Percentiles rank a stretch among this genome's conserved stretches.
These are phyloP conservation scores for Penicilliopsis zonata DNA, from an alignment of 495 filamentous ascomycete species.

Conservation along the genomic window DNA sequence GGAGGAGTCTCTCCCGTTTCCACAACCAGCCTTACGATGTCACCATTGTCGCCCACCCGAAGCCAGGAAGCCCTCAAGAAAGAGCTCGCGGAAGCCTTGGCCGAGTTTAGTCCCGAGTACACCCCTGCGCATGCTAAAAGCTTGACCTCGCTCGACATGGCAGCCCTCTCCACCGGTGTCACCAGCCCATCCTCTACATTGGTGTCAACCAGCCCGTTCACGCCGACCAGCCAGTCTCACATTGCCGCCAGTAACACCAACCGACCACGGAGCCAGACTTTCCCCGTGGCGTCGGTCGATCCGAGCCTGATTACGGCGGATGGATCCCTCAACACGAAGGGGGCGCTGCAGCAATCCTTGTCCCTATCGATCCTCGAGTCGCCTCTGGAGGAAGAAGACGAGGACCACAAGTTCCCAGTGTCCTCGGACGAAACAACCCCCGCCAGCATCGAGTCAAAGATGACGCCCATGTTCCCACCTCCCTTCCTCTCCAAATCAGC, in stretches of 20 bases:
- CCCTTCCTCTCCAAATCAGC: slow-evolving; percentile 27
- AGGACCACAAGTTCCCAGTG: slow-evolving; percentile 5
- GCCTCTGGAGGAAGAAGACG: slow-evolving; percentile 44
- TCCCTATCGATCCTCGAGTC: slow-evolving; percentile 60
- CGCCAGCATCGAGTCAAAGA: slow-evolving; percentile 33
- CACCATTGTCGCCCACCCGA: slow-evolving; percentile 52
- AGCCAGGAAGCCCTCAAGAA: slow-evolving; percentile 54
- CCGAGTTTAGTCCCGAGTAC: slow-evolving; percentile 39
- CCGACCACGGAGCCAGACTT: slow-evolving; percentile 84
- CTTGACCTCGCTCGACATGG: slow-evolving; percentile 44
- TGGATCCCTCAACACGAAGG: slow-evolving; percentile 51
- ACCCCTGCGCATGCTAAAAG: slow-evolving; percentile 47
- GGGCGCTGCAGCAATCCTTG: slow-evolving; percentile 34
- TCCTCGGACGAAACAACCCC: slow-evolving; percentile 20
- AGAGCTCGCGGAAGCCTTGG: slow-evolving; percentile 36
- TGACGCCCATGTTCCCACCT: slow-evolving; percentile 36
- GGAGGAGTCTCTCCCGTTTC: slow-evolving; percentile 65
- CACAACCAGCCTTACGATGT: slow-evolving; percentile 46
- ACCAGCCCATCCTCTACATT: slow-evolving; percentile 82
- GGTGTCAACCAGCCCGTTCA: slow-evolving; percentile 62
- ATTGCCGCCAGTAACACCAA: slow-evolving; percentile 43
- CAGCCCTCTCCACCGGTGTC: slow-evolving; percentile 57
- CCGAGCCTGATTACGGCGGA: slow-evolving; percentile 58
- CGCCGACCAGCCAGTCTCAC: slow-evolving; percentile 51
- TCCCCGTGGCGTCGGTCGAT: slow-evolving; percentile 59